phyloP scores from a whole-genome alignment of 768 basidiomycete genomes.

The Mycena latifolia region DNA sequence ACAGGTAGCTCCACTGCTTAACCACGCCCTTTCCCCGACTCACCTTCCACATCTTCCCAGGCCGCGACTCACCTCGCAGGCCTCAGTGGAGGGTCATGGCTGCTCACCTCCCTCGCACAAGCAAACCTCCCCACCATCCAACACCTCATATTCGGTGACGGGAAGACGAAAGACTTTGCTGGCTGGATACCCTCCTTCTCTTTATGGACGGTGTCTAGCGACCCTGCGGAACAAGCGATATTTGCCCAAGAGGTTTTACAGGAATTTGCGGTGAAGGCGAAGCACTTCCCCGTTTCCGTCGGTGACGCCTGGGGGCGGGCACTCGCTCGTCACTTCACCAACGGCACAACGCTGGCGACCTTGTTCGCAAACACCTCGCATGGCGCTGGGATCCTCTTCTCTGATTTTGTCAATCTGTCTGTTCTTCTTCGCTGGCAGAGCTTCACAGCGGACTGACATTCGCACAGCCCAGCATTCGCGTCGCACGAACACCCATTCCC shows the following conservation, averaged over 20 bases:
- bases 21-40: background rate
- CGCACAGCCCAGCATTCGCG: slow-evolving; percentile 45
- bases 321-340: slow-evolving; percentile 38
- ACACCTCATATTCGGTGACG: slow-evolving; percentile 50
- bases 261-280: slow-evolving; percentile 45
- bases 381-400: slow-evolving; percentile 51
- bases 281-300: slow-evolving; percentile 50
- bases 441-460: background rate
- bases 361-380: slow-evolving; percentile 45
- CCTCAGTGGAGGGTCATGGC: slow-evolving; percentile 58
- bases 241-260: slow-evolving; percentile 35
- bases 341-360: slow-evolving; percentile 49
- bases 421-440: background rate
- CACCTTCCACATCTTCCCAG: background rate
- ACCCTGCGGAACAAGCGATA: slow-evolving; percentile 38
- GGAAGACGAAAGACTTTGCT: slow-evolving; percentile 40
- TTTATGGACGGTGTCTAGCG: slow-evolving; percentile 15
- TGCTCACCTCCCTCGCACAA: slow-evolving; percentile 54
- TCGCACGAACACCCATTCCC: slow-evolving; percentile 54
- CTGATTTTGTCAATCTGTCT: slow-evolving; percentile 47
- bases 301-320: slow-evolving; percentile 34
- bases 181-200: slow-evolving; percentile 48
- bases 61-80: slow-evolving; percentile 64
- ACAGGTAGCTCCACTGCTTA: slow-evolving; percentile 47
- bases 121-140: slow-evolving; percentile 55